Base-by-base conservation (phyloP, 257 asterid genomes). In the Eustoma russellianum region DNA sequence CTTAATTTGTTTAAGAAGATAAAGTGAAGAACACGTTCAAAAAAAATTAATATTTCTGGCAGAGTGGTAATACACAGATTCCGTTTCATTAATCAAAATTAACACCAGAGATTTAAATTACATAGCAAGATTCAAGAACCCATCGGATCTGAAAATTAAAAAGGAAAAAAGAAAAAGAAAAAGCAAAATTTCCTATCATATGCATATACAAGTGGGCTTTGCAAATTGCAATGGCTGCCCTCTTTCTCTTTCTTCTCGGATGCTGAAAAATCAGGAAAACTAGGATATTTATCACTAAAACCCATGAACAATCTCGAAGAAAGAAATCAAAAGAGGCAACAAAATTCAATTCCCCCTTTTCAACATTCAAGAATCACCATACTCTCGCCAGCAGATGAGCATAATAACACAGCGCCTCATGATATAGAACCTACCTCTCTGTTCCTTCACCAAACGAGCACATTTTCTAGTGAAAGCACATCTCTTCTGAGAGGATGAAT, bases 301-400 rank as follows among this genome's bases (percentile, higher is more conserved):
- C 33, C 66, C 68, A 19, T 18, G 57, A 58, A 64, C 80, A 17
- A 76, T 83, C 88, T 56, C 96, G 45, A 59, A 86, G 91, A 70
- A 57, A 77, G 86, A 78, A 69, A 73, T 75, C 62, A 76, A 40
- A 60, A 33, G 57, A 35, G 11, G 53, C 53, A 54, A 41, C 17
- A 47, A 9, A 3, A 35, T 34, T 17, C 9, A 33, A 28, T 2
- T 9, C 9, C 6, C 14, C 12, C n/a, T n/a, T 19, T 48, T 41
- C 48, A 12, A 48, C 41, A 1, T 16, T 83, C 82, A 87, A 30
- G 84, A 73, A 68, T 88, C 91, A 30, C 59, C 18, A 19, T 85
- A 88, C 17, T 88, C 94, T 50, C 94, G 79, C 95, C 95, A 88
- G 74, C 97, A 88, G 45, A 85, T 67, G 24, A 88, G 86, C 93